Evolutionary conservation across 805 yeast species (phyloP), one percentile per base, ranked within the genome.

Genomic region (Metschnikowia drakensbergensis): DNA sequence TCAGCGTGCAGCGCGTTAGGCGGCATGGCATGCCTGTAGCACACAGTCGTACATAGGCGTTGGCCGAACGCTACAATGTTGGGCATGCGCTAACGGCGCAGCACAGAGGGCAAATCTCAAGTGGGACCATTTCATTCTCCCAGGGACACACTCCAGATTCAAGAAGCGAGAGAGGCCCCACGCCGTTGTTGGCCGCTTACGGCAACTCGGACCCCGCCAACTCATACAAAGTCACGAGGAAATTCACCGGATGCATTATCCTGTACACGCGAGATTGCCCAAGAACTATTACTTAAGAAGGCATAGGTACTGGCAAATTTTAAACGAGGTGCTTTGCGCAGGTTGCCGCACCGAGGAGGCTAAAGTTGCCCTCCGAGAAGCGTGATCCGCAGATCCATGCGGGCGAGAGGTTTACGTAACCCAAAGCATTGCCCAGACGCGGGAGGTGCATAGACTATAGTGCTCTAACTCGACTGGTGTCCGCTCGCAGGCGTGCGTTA

Each of bases 261-360:
- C 43, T 40, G 43, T 40, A 40, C 25, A 25, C 43, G 36, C 25
- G 43, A 40, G 43, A 40, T 40, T 23, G 30, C 31, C 35, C 36
- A 31, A n/a, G 31, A 36, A 40, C 36, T 40, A 40, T 40, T 31
- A 40, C 43, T 36, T 36, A 40, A 8, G n/a, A 23, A 40, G 23
- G 43, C 29, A 37, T n/a, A 25, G n/a, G 7, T 23, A 4, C n/a
- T 11, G 30, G 25, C 36, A 36, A n/a, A 23, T 7, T 13, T 23
- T 40, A 22, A 25, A 23, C 43, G 32, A 17, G 30, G 23, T 31
- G 30, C 42, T 22, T 13, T 13, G 22, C 29, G 42, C 42, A 30
- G 36, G 7, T 6, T 11, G n/a, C 7, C 42, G 22, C 17, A 10
- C 26, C 10, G 22, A 5, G 7, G 10, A n/a, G 43, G 32, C 35